Base-by-base conservation (phyloP, 805 yeast species). In the Priceomyces haplophilus region DNA sequence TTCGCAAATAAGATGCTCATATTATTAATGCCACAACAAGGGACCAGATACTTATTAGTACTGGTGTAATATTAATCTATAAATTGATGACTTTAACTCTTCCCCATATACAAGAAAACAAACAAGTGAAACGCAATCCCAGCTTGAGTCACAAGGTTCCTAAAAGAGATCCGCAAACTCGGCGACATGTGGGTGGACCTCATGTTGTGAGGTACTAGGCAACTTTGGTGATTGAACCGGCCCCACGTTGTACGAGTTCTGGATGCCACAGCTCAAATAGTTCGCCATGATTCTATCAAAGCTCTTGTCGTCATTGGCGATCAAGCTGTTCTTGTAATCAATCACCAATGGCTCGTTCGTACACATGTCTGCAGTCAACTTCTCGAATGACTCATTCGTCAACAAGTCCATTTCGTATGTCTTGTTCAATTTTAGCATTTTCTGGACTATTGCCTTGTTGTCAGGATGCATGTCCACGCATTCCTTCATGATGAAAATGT, bases 121-220 rank as follows among this genome's bases (percentile, higher is more conserved):
- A 25, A 7, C 12, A 13, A 37, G 11, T 27, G 31, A 27, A 21
- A 27, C 5, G n/a, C 31, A 27, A 12, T 12, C 11, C 31, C 31
- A 27, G 31, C 31, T 10, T 27, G 31, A 27, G 31, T n/a, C 31
- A 32, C 12, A 15, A 6, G 37, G 5, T 23, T 32, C 40, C 52
- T 59, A 69, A 51, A 64, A 69, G 50, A 69, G 67, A 48, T 69
- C 75, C 18, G 74, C 74, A 59, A 62, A 69, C 48, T 69, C 74
- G 15, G 74, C 73, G 32, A 63, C 64, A 42, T 68, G 72, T 6
- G 75, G 73, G 52, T 67, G 72, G 21, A 69, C 64, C 16, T 32
- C 32, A 7, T 40, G 34, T n/a, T 27, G 15, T 7, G n/a, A 17
- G 25, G 37, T n/a, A n/a, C 20, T 37, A 12, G 34, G 34, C 23